Base-by-base conservation (phyloP, 2,329 filamentous ascomycete genomes). In the Alternaria solani region DNA sequence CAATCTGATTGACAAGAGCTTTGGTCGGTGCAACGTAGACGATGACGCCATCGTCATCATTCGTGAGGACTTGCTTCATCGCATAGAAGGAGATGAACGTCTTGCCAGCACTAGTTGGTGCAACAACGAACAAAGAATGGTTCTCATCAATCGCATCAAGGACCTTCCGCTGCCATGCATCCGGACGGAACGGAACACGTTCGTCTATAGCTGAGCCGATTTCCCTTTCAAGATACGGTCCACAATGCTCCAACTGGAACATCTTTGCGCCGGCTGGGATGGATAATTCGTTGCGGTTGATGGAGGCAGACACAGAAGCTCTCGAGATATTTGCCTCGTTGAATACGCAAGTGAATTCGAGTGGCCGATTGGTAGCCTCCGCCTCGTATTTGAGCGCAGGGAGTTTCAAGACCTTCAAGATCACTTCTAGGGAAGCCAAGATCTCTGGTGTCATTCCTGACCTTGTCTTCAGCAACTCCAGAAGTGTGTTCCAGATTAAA, bases 51-150 rank as follows among this genome's bases (percentile, higher is more conserved):
- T 92, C 86, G 62, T 93, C 86, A 62, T 86, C 87, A 5, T 84
- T 83, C 69, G 89, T 83, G 7, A 94, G 80, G 1, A 93, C 81
- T 70, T 91, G 88, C 71, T 90, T 89, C 89, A 94, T 94, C 1
- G 91, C 91, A 67, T 94, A 93, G 76, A 94, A 94, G 0, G 87
- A 90, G 60, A 94, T 93, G 74, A 94, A 94, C 0, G 91, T 94
- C 75, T 94, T 94, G 63, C 91, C 91, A 0, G 91, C 88, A 25
- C 88, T 91, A 0, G 91, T 94, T 0, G 91, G 91, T 0, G 91
- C 91, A 7, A 93, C 87, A 0, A 92, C 89, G 61, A 94, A 88
- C 0, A 92, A 80, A 66, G 89, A 92, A 64, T 88, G 86, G 57
- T 90, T 82, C 0, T 82, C 83, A 73, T 94, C 91, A 39, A 94